Evolutionary conservation across 805 yeast species (phyloP).

Genomic region (Candida nonsorbophila): DNA sequence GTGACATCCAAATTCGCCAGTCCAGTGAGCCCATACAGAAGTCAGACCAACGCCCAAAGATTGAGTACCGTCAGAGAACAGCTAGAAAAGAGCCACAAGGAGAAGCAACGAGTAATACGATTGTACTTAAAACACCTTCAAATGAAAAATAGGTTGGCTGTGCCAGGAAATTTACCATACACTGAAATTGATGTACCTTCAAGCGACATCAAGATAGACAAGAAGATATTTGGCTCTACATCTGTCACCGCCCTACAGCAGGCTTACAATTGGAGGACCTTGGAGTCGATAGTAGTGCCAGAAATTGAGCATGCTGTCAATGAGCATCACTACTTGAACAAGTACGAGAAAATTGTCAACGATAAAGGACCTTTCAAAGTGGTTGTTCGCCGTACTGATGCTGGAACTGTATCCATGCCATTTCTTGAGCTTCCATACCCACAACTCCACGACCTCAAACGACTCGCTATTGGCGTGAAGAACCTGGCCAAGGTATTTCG

Average conservation of each 20-base stretch:
- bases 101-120: constrained; percentile 15
- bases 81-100: constrained; percentile 7
- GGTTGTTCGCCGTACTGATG: constrained; percentile 20
- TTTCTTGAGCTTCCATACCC: constrained; percentile 22
- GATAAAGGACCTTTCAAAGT: constrained; percentile 34
- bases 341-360: constrained; percentile 15
- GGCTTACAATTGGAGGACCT: constrained; percentile 27
- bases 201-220: constrained; percentile 1
- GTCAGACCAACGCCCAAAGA: constrained; percentile 4
- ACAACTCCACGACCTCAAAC: constrained; percentile 11
- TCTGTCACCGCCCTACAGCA: constrained; percentile 11
- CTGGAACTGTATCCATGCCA: constrained; percentile 27
- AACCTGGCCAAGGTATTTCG: constrained; percentile 18
- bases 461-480: constrained; percentile 27
- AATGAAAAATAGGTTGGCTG: constrained; percentile 18
- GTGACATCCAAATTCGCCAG: constrained; percentile 5
- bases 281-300: constrained; percentile 27
- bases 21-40: constrained; percentile 3
- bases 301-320: constrained; percentile 29
- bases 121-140: constrained; percentile 25
- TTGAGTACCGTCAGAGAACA: constrained; percentile 9
- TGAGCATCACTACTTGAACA: constrained; percentile 15
- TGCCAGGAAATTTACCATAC: constrained; percentile 27
- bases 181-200: constrained; percentile 8
- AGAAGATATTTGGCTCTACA: constrained; percentile 8